phyloP scores from a whole-genome alignment of 805 yeast genomes.

The Candida schatavii region DNA sequence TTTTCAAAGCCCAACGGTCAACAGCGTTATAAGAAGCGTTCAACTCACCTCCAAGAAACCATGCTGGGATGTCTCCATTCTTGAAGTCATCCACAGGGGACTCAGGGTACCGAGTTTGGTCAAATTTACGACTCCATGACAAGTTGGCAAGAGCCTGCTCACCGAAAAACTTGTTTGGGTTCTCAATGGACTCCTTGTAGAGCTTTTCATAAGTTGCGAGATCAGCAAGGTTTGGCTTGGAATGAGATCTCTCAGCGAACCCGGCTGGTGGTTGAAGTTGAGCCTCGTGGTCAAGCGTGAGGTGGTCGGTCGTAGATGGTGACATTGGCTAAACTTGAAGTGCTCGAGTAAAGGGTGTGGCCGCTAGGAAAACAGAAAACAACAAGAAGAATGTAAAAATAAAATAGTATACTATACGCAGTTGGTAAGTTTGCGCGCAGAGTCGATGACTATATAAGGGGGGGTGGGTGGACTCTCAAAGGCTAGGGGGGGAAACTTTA shows the following conservation, averaged over 20 bases:
- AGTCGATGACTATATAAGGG: too few species aligned
- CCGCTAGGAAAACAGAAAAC: not conserved
- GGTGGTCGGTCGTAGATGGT: slow-evolving; percentile 12
- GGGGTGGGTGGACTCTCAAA: too few species aligned
- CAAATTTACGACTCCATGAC: slow-evolving; percentile 54
- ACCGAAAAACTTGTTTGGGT: slow-evolving; percentile 56
- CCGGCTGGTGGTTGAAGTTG: slow-evolving; percentile 34
- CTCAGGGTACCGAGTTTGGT: slow-evolving; percentile 44
- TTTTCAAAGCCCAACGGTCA: slow-evolving; percentile 88
- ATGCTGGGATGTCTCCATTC: slow-evolving; percentile 73
- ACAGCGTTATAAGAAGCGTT: slow-evolving; percentile 94
- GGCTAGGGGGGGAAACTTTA: too few species aligned
- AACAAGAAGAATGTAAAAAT: not conserved
- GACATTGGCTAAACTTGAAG: too few species aligned
- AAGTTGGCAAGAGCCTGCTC: slow-evolving; percentile 48
- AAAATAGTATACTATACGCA: too few species aligned
- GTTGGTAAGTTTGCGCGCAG: too few species aligned
- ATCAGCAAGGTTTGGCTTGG: slow-evolving; percentile 45
- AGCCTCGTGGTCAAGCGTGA: slow-evolving; percentile 34
- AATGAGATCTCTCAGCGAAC: slow-evolving; percentile 42
- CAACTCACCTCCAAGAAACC: slow-evolving; percentile 92
- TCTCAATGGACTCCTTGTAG: slow-evolving; percentile 55
- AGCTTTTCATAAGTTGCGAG: slow-evolving; percentile 48
- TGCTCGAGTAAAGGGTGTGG: slow-evolving; percentile 1
- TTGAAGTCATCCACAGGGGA: slow-evolving; percentile 46